Percentiles rank a stretch among this genome's conserved stretches.
phyloP scores from a whole-genome alignment of 164 flowering plant species.

The Chimonanthus salicifolius region DNA sequence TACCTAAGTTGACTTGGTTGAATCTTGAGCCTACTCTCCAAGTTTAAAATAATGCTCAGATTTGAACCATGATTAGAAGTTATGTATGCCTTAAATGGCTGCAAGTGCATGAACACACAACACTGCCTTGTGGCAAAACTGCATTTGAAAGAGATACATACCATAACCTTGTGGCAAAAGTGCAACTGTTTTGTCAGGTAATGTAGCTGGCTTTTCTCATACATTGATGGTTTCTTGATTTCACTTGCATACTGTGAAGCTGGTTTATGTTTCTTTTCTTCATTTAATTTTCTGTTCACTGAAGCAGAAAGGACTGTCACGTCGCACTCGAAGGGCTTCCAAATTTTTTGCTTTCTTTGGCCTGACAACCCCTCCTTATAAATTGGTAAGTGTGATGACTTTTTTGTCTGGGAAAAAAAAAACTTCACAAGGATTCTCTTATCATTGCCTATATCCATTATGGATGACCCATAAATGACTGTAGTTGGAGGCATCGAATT shows the following conservation, averaged over 20 bases:
- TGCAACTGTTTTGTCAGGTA: too few relatives aligned
- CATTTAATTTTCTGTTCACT: neutral
- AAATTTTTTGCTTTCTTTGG: constrained; percentile 57
- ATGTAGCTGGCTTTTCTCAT: neutral
- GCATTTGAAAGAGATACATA: neutral
- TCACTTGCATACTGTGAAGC: neutral
- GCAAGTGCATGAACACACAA: neutral
- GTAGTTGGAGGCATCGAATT: too few relatives aligned
- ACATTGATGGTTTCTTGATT: neutral
- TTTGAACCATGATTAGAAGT: neutral
- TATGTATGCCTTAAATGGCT: neutral
- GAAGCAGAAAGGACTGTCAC: constrained; percentile 4
- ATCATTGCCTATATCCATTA: too few relatives aligned
- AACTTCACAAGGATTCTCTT: too few relatives aligned
- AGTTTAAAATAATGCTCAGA: neutral
- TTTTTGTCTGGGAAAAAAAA: neutral
- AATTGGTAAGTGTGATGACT: constrained; percentile 50
- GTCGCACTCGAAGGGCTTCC: constrained; percentile 5
- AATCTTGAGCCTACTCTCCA: neutral
- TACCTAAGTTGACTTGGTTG: neutral
- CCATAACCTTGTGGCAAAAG: neutral
- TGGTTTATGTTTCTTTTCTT: neutral
- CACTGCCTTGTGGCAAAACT: neutral
- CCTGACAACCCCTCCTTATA: constrained; percentile 67
- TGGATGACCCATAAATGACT: too few relatives aligned